These are phyloP conservation scores for Lichtheimia ramosa DNA, from an alignment of 371 early-diverging fungal genomes.

Conservation along the genomic window DNA sequence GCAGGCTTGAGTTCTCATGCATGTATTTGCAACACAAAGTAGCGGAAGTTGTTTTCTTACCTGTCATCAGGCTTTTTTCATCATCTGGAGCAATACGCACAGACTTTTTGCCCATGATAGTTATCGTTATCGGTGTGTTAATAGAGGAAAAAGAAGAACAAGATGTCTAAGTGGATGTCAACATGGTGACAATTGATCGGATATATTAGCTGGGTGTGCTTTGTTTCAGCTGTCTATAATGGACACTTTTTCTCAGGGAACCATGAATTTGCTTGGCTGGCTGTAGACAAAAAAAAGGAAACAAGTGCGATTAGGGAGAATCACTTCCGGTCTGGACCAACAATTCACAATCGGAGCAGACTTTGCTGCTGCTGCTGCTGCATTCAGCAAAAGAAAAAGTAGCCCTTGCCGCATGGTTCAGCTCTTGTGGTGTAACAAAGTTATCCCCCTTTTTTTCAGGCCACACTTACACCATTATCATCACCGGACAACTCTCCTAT, in stretches of 20 bases:
- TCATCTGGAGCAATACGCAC: constrained; percentile 21
- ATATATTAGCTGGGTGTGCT: too few relatives aligned
- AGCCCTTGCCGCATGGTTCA: constrained; percentile 1
- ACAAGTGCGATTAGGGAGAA: background rate
- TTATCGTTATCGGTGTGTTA: too few relatives aligned
- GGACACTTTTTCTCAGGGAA: background rate
- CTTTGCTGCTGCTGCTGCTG: background rate
- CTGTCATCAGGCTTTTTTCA: constrained; percentile 20
- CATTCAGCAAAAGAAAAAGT: background rate
- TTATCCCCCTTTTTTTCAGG: background rate
- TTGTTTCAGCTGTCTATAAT: too few relatives aligned
- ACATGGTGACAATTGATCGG: too few relatives aligned
- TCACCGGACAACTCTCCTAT: too few relatives aligned
- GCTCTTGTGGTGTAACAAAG: background rate
- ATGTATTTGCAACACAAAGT: too few relatives aligned
- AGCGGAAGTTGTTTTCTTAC: constrained; percentile 6
- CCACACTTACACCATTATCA: background rate
- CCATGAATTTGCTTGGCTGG: constrained; percentile 1
- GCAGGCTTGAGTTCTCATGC: background rate
- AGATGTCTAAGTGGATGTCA: background rate
- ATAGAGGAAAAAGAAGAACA: background rate
- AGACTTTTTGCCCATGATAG: constrained; percentile 16
- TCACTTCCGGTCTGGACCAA: constrained; percentile 1
- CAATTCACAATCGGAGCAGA: constrained; percentile 1
- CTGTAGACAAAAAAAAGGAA: background rate